phyloP scores from a whole-genome alignment of 2,329 filamentous ascomycete species.

The Pyricularia sp. region DNA sequence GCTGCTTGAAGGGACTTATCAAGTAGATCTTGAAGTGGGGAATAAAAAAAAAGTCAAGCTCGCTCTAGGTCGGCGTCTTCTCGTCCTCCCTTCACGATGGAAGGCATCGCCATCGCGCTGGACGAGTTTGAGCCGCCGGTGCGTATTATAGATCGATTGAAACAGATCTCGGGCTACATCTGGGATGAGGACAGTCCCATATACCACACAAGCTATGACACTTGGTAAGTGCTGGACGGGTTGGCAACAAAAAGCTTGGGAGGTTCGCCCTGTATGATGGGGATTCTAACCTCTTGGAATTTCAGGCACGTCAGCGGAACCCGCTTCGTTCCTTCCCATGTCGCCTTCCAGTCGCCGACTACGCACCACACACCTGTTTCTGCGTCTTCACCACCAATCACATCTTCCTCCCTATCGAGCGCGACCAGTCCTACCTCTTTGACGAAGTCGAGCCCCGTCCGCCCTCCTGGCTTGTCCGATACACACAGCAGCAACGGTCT shows the following conservation, averaged over 20 bases:
- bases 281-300: not conserved
- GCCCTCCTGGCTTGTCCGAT: constrained; percentile 18
- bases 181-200: constrained; percentile 56
- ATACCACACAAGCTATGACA: constrained; percentile 65
- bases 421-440: constrained; percentile 29
- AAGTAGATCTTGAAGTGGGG: not conserved
- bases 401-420: constrained; percentile 18
- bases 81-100: constrained; percentile 24
- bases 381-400: constrained; percentile 20
- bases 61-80: not conserved
- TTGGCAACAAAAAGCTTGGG: not conserved
- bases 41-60: not conserved
- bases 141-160: constrained; percentile 59
- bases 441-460: constrained; percentile 28
- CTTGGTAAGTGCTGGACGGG: constrained; percentile 45
- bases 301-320: constrained; percentile 53
- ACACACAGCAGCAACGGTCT: constrained; percentile 6
- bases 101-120: constrained; percentile 32
- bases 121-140: constrained; percentile 51
- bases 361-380: constrained; percentile 14
- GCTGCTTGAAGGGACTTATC: not conserved
- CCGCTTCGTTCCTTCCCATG: constrained; percentile 38
- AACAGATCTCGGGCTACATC: constrained; percentile 59
- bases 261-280: not conserved
- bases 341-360: not conserved